Base-by-base conservation (phyloP, 202 grass and related monocot genomes). In the Brachypodium distachyon region DNA sequence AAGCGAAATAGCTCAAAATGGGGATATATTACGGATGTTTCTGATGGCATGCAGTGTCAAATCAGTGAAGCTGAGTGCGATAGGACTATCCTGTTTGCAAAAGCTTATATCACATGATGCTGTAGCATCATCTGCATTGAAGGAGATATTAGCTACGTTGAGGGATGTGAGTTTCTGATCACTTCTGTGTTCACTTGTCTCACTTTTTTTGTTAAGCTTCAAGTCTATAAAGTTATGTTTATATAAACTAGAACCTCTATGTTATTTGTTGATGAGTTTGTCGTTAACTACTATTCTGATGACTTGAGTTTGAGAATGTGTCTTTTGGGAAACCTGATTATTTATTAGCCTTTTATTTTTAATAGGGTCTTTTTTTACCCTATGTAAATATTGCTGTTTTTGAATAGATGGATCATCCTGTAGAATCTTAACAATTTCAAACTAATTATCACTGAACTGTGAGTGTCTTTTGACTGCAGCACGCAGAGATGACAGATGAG, bases 41-140 rank as follows among this genome's bases (percentile, higher is more conserved):
- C 70, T 99, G 73, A 95, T 95, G 91, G 89, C 96, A 67, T 99
- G 96, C 47, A 80, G 85, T 78, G 92, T 99, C 61, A 99, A 90
- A 77, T 90, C 96, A 73, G 77, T 94, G 67, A 95, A 95, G 82
- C 77, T 99, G 69, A 99, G 90, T 89, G 96, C 90, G 26, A 93
- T 99, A 50, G 96, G 96, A 74, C 92, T 99, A 31, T 99, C 89
- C 32, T 99, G 91, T 78, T 87, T 98, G 85, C 95, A 98, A 89
- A 98, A 98, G 80, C 95, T 98, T 80, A 92, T 98, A 85, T 91
- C 91, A 72, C 95, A 95, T 72, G 85, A 82, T 60, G 95, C 89
- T 67, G 91, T 90, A 67, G 89, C 91, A 36, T 82, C 76, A 73
- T 98, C 95, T 81, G 95, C 95, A 74, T 64, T 95, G 52, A 88